Conservation (phyloP, 1,284 basidiomycete genomes). For the Leccinum angustisporum region DNA sequence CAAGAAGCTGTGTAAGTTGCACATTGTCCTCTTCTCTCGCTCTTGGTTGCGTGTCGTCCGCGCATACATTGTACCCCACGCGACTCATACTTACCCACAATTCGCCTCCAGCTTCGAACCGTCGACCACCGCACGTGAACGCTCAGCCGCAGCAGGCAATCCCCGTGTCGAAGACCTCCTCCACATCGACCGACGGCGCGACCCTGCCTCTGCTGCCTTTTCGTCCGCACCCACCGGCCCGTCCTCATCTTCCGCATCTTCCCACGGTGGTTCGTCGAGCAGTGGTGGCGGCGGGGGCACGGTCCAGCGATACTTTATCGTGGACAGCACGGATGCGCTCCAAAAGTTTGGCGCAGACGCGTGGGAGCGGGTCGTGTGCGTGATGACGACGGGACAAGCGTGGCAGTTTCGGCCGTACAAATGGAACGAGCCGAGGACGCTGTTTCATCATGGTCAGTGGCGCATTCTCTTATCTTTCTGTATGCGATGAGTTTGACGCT, state of each 20-base stretch:
- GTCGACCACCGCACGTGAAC: conserved; percentile 70
- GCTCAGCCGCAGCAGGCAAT: conserved; percentile 70
- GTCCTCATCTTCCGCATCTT: neutral
- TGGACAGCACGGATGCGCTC: conserved; percentile 91
- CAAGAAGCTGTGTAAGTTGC: conserved; percentile 79
- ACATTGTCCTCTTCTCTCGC: neutral
- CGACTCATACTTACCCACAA: neutral
- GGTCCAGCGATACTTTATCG: conserved; percentile 69
- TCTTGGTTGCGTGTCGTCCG: neutral
- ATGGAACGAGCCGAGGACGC: conserved; percentile 87
- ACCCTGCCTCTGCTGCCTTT: conserved; percentile 39
- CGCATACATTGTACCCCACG: neutral
- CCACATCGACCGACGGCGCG: conserved; percentile 76
- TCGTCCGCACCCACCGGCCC: conserved; percentile 10
- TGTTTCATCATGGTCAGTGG: conserved; percentile 85
- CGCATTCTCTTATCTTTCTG: neutral
- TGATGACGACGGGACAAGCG: conserved; percentile 92
- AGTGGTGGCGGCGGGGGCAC: conserved; percentile 2
- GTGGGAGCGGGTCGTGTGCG: conserved; percentile 95
- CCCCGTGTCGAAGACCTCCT: conserved; percentile 81
- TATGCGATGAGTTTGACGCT: neutral
- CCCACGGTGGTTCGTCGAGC: conserved; percentile 12
- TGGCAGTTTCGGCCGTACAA: conserved; percentile 98
- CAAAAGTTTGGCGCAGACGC: conserved; percentile 89
- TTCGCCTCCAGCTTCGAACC: conserved; percentile 64